Evolutionary conservation across 2,329 filamentous ascomycete genomes (phyloP).

Genomic region (Pseudogymnoascus sp.): DNA sequence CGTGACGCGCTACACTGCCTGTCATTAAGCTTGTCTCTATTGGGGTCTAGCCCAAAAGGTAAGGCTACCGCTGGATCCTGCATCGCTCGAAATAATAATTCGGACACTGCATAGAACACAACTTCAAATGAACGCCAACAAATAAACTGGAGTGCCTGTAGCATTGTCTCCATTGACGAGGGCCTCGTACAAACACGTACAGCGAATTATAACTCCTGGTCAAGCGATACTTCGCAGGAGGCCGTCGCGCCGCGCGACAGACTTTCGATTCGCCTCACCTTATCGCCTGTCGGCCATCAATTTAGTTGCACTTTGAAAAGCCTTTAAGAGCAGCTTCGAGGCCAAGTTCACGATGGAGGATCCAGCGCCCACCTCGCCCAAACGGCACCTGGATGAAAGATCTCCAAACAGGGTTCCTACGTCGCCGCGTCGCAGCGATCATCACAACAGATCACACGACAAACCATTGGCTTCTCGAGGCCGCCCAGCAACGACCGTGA

Average conservation of each 20-base stretch:
- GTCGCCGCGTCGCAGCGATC: constrained; percentile 21
- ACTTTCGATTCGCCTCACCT: constrained; percentile 1
- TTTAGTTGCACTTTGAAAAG: not conserved
- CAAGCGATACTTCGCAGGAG: not conserved
- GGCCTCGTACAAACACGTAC: not conserved
- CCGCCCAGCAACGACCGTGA: constrained; percentile 21
- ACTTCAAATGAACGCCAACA: not conserved
- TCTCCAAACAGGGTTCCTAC: constrained; percentile 12
- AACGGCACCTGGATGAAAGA: constrained; percentile 12
- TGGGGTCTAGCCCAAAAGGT: constrained; percentile 7
- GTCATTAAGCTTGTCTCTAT: constrained; percentile 5
- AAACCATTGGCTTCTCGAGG: constrained; percentile 13
- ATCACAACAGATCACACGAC: constrained; percentile 14
- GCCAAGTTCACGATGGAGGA: constrained; percentile 15
- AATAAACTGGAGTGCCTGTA: not conserved
- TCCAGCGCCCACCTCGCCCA: constrained; percentile 11
- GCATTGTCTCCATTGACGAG: not conserved
- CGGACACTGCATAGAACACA: not conserved
- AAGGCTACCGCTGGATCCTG: constrained; percentile 3
- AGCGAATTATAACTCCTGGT: not conserved
- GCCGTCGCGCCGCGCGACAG: constrained; percentile 3
- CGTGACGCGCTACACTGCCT: constrained; percentile 6
- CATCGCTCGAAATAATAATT: constrained; percentile 6
- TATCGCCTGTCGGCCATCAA: not conserved
- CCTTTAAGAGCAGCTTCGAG: not conserved